Percentiles rank a stretch among this genome's conserved stretches.
Conservation (phyloP, 208 protist genomes). For the Leishmania mexicana region DNA sequence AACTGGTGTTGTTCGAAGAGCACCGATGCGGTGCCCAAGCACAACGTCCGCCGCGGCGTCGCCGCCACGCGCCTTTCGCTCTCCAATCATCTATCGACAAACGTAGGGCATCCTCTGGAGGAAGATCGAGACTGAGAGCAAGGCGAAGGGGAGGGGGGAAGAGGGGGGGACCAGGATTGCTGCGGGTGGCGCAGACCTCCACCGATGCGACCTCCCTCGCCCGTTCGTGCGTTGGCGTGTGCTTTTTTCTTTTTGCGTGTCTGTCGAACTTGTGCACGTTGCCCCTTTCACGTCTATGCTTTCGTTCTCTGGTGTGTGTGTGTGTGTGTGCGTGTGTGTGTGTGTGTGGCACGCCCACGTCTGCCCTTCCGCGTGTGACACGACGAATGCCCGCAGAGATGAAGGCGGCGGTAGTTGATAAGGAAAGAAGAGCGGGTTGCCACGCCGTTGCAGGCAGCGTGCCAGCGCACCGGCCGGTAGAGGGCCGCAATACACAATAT, state of each 20-base stretch:
- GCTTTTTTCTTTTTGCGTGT: too few relatives aligned
- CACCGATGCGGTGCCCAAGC: background rate
- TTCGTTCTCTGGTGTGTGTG: background rate
- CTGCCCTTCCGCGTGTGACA: background rate
- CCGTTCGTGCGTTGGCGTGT: background rate
- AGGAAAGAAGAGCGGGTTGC: background rate
- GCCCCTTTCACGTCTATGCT: background rate
- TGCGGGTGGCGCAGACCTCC: background rate
- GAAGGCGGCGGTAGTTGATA: background rate
- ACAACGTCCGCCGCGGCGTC: background rate
- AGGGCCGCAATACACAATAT: background rate
- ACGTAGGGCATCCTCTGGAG: background rate
- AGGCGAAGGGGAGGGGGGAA: background rate
- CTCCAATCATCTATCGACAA: conserved; percentile 18
- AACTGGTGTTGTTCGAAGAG: background rate
- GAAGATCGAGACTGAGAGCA: background rate
- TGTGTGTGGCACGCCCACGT: background rate
- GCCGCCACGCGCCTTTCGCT: conserved; percentile 3
- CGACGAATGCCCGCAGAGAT: background rate
- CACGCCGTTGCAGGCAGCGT: background rate
- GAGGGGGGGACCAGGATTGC: background rate
- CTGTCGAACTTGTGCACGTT: background rate
- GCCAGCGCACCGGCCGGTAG: background rate
- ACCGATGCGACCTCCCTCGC: background rate
- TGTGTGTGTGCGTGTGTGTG: background rate